A percentile compares a stretch with the other conserved stretches of the same genome.
Conservation (phyloP, 2,329 filamentous ascomycete genomes). For the Pezicula rhizophila region DNA sequence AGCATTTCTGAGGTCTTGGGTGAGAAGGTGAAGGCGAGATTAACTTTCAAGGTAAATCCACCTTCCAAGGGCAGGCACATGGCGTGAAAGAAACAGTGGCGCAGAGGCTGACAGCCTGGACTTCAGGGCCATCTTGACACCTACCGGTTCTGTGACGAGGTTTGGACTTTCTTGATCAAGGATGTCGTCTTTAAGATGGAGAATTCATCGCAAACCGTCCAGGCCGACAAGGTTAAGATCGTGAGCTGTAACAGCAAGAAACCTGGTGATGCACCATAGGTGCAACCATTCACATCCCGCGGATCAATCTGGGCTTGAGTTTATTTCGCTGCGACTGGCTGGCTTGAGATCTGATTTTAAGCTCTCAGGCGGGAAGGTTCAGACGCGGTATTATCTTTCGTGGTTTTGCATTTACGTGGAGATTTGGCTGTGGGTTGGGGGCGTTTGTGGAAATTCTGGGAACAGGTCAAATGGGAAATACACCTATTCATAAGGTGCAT, state of each 20-base stretch:
- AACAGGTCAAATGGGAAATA: background rate
- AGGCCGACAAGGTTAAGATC: slow-evolving; percentile 94
- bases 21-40: slow-evolving; percentile 83
- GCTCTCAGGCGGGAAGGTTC: no score
- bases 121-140: slow-evolving; percentile 88
- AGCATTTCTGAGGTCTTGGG: slow-evolving; percentile 86
- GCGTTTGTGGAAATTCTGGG: background rate
- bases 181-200: slow-evolving; percentile 99
- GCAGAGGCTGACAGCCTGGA: slow-evolving; percentile 14
- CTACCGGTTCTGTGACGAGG: slow-evolving; percentile 98
- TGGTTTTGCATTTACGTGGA: background rate
- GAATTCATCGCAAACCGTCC: slow-evolving; percentile 60
- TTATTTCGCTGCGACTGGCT: no score
- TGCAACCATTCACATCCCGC: background rate
- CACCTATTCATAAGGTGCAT: no score
- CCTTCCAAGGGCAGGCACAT: no score
- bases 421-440: background rate
- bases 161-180: slow-evolving; percentile 99
- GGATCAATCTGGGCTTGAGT: background rate
- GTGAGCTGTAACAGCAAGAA: slow-evolving; percentile 94
- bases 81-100: background rate
- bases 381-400: no score
- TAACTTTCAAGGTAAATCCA: slow-evolving; percentile 82
- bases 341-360: no score
- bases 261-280: slow-evolving; percentile 47